Conservation (phyloP, 192 early-diverging fungal genomes). For the Funneliformis geosporum region DNA sequence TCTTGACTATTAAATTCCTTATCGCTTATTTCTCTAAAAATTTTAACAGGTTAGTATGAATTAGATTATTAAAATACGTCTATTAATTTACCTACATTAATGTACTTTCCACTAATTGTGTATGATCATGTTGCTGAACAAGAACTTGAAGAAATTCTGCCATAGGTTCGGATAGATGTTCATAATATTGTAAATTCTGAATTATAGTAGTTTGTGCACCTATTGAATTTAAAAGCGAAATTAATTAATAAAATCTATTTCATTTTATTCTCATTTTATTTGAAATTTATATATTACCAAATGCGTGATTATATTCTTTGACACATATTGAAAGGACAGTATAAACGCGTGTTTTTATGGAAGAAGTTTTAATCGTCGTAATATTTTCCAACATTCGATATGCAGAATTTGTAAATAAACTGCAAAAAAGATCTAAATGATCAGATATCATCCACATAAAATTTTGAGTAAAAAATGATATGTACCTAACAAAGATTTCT, state of each 20-base stretch:
- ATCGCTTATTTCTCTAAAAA: constrained; percentile 36
- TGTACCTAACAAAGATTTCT: constrained; percentile 65
- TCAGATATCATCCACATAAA: background rate
- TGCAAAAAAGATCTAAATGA: constrained; percentile 20
- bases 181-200: constrained; percentile 83
- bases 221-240: constrained; percentile 32
- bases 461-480: background rate
- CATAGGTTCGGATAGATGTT: constrained; percentile 81
- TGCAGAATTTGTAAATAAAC: constrained; percentile 74
- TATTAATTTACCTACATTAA: constrained; percentile 48
- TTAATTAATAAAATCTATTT: background rate
- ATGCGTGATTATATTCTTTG: constrained; percentile 75
- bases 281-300: constrained; percentile 49
- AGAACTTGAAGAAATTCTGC: constrained; percentile 71
- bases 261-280: background rate
- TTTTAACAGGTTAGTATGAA: background rate
- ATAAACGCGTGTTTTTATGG: constrained; percentile 63
- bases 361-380: constrained; percentile 61
- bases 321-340: constrained; percentile 74
- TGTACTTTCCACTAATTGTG: constrained; percentile 73
- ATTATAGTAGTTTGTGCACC: constrained; percentile 74
- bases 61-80: background rate
- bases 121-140: constrained; percentile 60
- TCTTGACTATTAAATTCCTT: constrained; percentile 64
- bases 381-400: constrained; percentile 83